Evolutionary conservation across 768 basidiomycete species (phyloP), one percentile per base, ranked within the genome.

Genomic region (Calocera viscosa): DNA sequence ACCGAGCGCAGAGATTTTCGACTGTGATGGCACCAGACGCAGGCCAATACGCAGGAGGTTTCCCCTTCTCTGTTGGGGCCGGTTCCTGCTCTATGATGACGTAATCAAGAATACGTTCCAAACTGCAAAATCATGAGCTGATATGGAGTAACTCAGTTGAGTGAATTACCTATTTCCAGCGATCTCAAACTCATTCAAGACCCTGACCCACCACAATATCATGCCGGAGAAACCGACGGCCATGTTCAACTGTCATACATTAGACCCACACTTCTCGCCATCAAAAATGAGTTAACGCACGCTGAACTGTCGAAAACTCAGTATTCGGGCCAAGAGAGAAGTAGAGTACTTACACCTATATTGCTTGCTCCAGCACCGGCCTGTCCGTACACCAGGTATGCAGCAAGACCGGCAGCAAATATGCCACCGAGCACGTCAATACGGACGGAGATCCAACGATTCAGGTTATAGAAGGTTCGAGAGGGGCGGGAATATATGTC

Each of bases 391-490:
- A 77, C 72, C 11, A 78, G 69, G 73, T 75, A 75, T 22, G 74
- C 71, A 24, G 76, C 76, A 1, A 78, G 68, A 7, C 69, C 43
- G 5, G 75, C 66, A 1, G 75, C 71, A 66, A 78, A 78, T 33
- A 78, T 32, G 33, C 73, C 76, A 24, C 76, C 77, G 24, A 77
- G 70, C 66, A 74, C 68, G 65, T 78, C 76, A 40, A 78, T 72
- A n/a, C 77, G 73, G 65, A 76, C 69, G 64, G 69, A 70, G 35
- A 70, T 64, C 73, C 73, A 72, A 19, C 82, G 75, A 67, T 82
- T 83, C 22, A 83, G 74, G 70, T 82, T 82, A 67, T 83, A 84
- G 72, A 82, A 83, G 0, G 78, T 78, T 22, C 81, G 71, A 7
- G 81, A 75, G 8, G 81, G 73, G 49, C 80, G 76, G 16, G 78